Conservation (phyloP, 805 yeast species). For the Sungouiella blattae region DNA sequence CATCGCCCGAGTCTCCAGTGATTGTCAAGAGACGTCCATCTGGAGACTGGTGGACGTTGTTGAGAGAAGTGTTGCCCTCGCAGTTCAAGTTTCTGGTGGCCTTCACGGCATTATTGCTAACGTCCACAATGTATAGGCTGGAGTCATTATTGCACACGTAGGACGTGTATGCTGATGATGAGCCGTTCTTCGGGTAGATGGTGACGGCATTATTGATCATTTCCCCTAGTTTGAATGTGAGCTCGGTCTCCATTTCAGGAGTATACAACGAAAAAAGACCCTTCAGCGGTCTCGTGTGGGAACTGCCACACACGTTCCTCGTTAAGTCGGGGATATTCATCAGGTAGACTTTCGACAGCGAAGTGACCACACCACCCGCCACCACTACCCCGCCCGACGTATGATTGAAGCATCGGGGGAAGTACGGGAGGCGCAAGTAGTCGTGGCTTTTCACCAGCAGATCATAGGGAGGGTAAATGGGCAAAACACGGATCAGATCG, state of each 20-base stretch:
- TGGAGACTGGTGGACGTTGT: slow-evolving; percentile 69
- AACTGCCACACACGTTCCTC: slow-evolving; percentile 4
- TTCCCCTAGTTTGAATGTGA: slow-evolving; percentile 65
- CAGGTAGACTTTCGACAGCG: slow-evolving; percentile 29
- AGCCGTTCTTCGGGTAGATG: slow-evolving; percentile 28
- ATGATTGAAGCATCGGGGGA: slow-evolving; percentile 64
- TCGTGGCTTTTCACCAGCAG: slow-evolving; percentile 13
- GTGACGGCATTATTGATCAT: slow-evolving; percentile 80
- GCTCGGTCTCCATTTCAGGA: slow-evolving; percentile 43
- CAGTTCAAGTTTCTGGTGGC: slow-evolving; percentile 42
- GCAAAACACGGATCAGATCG: slow-evolving; percentile 39
- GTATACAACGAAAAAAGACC: slow-evolving; percentile 64
- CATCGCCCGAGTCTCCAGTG: slow-evolving; percentile 74
- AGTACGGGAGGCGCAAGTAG: slow-evolving; percentile 53
- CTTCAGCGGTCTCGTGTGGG: slow-evolving; percentile 36
- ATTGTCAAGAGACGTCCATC: slow-evolving; percentile 34
- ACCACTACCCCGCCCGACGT: slow-evolving; percentile 49
- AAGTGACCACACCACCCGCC: slow-evolving; percentile 46
- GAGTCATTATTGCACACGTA: slow-evolving; percentile 84
- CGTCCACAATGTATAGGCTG: slow-evolving; percentile 60
- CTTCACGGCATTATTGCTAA: slow-evolving; percentile 44
- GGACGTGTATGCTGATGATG: slow-evolving; percentile 45
- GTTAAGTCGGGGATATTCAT: slow-evolving; percentile 22
- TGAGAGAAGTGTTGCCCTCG: slow-evolving; percentile 61
- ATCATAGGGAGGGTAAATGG: slow-evolving; percentile 7